Percentiles rank a stretch among this genome's conserved stretches.
These are phyloP conservation scores for Neonectria punicea DNA, from an alignment of 2,329 filamentous ascomycete species.

Conservation along the genomic window DNA sequence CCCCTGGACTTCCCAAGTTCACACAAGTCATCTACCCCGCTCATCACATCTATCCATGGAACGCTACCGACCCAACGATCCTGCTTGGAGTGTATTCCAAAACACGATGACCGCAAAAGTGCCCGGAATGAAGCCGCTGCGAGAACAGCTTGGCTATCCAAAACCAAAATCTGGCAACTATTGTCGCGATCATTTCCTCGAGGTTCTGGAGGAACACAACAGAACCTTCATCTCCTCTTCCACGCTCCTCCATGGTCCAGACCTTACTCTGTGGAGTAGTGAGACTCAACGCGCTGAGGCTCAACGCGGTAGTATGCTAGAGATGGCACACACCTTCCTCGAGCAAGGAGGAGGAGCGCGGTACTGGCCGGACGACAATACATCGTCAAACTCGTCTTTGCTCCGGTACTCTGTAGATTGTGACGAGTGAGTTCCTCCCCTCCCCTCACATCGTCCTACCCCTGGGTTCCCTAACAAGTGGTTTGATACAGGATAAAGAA, in stretches of 20 bases:
- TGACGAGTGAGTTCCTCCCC: neutral
- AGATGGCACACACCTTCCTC: constrained; percentile 20
- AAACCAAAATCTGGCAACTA: neutral
- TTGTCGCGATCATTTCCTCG: neutral
- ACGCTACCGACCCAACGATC: neutral
- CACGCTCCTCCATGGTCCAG: neutral
- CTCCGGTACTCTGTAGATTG: constrained; percentile 6
- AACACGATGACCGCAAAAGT: neutral
- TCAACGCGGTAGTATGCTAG: neutral
- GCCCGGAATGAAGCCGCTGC: neutral
- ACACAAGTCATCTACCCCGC: neutral
- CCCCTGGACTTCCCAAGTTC: neutral
- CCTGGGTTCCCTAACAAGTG: neutral
- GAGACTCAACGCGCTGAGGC: neutral
- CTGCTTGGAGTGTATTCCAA: neutral
- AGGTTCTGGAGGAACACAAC: neutral
- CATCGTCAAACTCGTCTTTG: neutral
- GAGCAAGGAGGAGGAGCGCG: neutral
- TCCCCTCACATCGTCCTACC: too few species aligned
- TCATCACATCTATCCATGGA: neutral
- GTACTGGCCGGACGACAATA: constrained; percentile 22
- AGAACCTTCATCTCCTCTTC: neutral
- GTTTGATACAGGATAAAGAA: neutral
- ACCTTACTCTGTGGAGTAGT: neutral
- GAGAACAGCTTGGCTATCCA: neutral